Percentiles rank a stretch among this genome's conserved stretches.
Evolutionary conservation across 352 stramenopile genomes (phyloP).

Genomic region (Phytophthora tentaculata): DNA sequence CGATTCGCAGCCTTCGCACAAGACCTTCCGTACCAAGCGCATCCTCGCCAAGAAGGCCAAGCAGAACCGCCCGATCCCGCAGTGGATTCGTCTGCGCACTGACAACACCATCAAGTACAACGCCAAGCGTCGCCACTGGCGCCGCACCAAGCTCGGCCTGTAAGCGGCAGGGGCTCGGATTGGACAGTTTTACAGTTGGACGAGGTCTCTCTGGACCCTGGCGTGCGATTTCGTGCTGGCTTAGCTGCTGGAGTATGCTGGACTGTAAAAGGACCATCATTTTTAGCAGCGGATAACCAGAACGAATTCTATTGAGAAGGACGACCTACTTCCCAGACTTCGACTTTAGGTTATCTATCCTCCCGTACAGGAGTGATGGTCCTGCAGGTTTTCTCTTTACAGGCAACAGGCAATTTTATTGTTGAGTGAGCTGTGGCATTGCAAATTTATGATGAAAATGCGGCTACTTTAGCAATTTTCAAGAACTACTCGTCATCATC

Average conservation of each 20-base stretch:
- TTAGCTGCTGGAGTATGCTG: conserved; percentile 22
- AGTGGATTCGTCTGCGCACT: conserved; percentile 99
- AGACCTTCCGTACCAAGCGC: conserved; percentile 99
- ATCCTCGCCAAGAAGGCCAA: conserved; percentile 99
- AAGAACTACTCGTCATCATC: conserved; percentile 51
- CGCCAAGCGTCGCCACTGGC: conserved; percentile 99
- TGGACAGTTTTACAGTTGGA: conserved; percentile 33
- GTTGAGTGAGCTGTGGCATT: neutral
- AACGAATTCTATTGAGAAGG: conserved; percentile 48
- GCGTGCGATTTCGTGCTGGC: conserved; percentile 32
- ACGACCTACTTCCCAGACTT: conserved; percentile 7
- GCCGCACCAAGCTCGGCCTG: conserved; percentile 99
- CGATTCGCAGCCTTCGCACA: conserved; percentile 96
- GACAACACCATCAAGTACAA: conserved; percentile 99
- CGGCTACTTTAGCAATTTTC: neutral
- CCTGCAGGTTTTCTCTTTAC: neutral
- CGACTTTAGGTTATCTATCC: neutral
- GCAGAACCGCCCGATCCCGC: conserved; percentile 99
- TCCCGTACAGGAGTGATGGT: neutral
- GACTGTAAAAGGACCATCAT: conserved; percentile 22
- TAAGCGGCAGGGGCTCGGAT: conserved; percentile 83
- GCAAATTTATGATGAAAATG: neutral
- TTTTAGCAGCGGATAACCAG: conserved; percentile 44
- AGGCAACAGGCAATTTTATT: no score
- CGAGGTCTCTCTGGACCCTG: conserved; percentile 27